A percentile compares a stretch with the other conserved stretches of the same genome.
These are phyloP conservation scores for Talaromyces pinophilus DNA, from an alignment of 2,329 filamentous ascomycete species.

Conservation along the genomic window DNA sequence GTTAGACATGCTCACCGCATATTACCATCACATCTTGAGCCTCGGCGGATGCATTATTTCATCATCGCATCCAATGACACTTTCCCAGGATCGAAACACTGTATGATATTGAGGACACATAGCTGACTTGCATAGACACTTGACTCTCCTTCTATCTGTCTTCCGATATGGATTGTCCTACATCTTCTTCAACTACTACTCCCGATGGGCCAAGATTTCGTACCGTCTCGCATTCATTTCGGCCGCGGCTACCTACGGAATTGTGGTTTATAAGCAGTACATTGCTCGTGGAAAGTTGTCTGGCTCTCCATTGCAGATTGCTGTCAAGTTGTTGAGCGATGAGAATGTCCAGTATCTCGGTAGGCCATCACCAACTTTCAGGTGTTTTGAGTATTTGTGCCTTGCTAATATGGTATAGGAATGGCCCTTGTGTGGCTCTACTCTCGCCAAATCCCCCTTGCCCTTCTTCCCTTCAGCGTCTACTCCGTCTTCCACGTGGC, in stretches of 20 bases:
- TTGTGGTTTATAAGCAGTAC: slow-evolving; percentile 98
- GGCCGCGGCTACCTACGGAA: slow-evolving; percentile 90
- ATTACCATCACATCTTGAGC: slow-evolving; percentile 16
- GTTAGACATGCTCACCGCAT: slow-evolving; percentile 36
- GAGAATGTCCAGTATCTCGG: slow-evolving; percentile 98
- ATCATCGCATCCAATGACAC: slow-evolving; percentile 8
- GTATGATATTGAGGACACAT: not conserved
- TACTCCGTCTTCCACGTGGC: slow-evolving; percentile 99
- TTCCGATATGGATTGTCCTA: slow-evolving; percentile 82
- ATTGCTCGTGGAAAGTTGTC: slow-evolving; percentile 78
- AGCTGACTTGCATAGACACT: slow-evolving; percentile 62
- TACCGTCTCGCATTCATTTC: slow-evolving; percentile 91
- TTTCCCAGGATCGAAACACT: not conserved
- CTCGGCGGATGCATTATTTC: slow-evolving; percentile 1
- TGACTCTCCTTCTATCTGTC: slow-evolving; percentile 80
- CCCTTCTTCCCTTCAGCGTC: slow-evolving; percentile 89
- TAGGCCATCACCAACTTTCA: slow-evolving; percentile 51
- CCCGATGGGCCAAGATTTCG: slow-evolving; percentile 72
- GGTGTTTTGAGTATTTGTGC: slow-evolving; percentile 23
- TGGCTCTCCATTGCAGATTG: slow-evolving; percentile 62
- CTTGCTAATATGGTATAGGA: slow-evolving; percentile 53
- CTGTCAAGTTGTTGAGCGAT: slow-evolving; percentile 71
- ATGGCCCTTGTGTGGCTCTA: slow-evolving; percentile 97
- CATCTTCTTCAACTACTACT: slow-evolving; percentile 83
- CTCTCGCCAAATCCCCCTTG: slow-evolving; percentile 82